Base-by-base conservation (phyloP, 1,284 basidiomycete species). In the Trichosporon inkin region DNA sequence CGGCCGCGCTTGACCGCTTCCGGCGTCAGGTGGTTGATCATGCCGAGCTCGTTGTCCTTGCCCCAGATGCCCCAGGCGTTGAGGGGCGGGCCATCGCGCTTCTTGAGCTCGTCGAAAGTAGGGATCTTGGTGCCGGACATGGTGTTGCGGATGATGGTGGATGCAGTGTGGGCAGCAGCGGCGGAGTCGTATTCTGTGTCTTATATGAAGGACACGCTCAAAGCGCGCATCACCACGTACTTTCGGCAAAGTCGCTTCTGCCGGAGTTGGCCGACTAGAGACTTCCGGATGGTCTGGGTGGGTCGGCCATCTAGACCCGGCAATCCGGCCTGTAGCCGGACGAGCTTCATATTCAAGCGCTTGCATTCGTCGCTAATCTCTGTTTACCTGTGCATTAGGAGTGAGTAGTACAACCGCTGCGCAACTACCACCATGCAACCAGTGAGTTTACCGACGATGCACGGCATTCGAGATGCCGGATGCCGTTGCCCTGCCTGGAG, bases 1-100 rank as follows among this genome's bases (percentile, higher is more conserved):
- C 57, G 53, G 2, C 70, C 72, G 24, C 66, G 58, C 61, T 69
- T 67, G 53, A 73, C 62, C 2, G 62, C 51, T 35, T 69, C 67
- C 2, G 67, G 61, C 13, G 67, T 71, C 54, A 74, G 71, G 58
- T 72, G 57, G 58, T 73, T 72, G 32, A 72, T 53, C n/a, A 66
- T 53, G 20, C 73, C 71, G 8, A 70, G 64, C 56, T 74, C 68
- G 57, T 73, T 68, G 55, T 67, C 61, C 16, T 55, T 35, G 7
- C 67, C 69, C 61, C 65, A 69, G 19, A 67, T 60, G 11, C 69
- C 69, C 73, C 73, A 73, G 7, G 73, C 70, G 55, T 74, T 71
- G 49, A 62, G 60, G 5, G 68, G 68, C 5, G 72, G 71, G 2
- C 69, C 70, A 14, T 60, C 53, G 51, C 60, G 62, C 51, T 61